These are phyloP conservation scores for Kluyveromyces starmeri DNA, from an alignment of 805 yeast species.

Conservation along the genomic window DNA sequence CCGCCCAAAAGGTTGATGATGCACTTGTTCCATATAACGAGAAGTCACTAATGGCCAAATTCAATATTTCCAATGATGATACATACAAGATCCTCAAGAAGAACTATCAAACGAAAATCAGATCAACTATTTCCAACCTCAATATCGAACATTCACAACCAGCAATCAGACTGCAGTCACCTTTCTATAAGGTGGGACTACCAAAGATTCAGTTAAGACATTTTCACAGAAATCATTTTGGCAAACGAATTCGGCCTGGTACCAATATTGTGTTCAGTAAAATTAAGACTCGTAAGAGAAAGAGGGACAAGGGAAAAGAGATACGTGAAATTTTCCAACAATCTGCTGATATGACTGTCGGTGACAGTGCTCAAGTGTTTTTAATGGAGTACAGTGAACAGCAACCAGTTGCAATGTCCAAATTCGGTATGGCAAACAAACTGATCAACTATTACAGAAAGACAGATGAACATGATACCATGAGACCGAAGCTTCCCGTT, in stretches of 20 bases:
- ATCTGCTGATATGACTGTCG: constrained; percentile 68
- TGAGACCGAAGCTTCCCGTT: constrained; percentile 77
- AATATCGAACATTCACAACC: constrained; percentile 88
- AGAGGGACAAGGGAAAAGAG: constrained; percentile 81
- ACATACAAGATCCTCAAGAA: constrained; percentile 75
- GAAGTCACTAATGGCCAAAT: constrained; percentile 46
- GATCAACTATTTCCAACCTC: constrained; percentile 86
- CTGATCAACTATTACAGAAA: constrained; percentile 89
- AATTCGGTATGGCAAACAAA: constrained; percentile 94
- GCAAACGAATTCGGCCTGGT: constrained; percentile 57
- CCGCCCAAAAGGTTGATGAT: constrained; percentile 10
- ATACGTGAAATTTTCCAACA: constrained; percentile 61
- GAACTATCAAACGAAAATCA: constrained; percentile 82
- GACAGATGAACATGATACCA: constrained; percentile 64
- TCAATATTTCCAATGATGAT: constrained; percentile 81
- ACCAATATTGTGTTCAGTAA: constrained; percentile 67
- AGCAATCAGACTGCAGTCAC: constrained; percentile 79
- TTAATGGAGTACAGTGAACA: constrained; percentile 89
- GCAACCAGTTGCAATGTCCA: constrained; percentile 69
- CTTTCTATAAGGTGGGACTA: constrained; percentile 76
- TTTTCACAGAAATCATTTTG: constrained; percentile 72
- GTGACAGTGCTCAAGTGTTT: constrained; percentile 73
- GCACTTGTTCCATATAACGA: constrained; percentile 43
- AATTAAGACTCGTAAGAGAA: constrained; percentile 69
- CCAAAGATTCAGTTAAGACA: constrained; percentile 59